Base-by-base conservation (phyloP, 2,329 filamentous ascomycete genomes). In the Beauveria bassiana region DNA sequence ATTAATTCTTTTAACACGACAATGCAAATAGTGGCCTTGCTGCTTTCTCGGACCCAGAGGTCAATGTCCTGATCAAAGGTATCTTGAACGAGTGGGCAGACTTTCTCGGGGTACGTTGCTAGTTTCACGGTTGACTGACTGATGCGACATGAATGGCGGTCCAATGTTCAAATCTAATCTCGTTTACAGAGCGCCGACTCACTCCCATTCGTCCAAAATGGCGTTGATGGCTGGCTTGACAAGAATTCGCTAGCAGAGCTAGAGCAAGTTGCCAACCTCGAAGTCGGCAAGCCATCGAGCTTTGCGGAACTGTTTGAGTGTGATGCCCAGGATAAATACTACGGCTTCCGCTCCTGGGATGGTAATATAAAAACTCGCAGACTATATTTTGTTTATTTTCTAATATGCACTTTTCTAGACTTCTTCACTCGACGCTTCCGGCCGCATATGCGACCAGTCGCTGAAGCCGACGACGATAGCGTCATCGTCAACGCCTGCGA, bases 301-400 rank as follows among this genome's bases (percentile, higher is more conserved):
- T 87, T 87, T 63, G 79, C 86, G 61, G 78, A 87, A 20, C 77
- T 87, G 68, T 89, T 82, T 70, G 65, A 80, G 20, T 89, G 86
- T 68, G 81, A 88, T 47, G 79, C 84, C 0, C 72, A 69, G 0
- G 75, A 77, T 5, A 72, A 80, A 65, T 70, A 86, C 68, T 78
- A 83, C 64, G 86, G 87, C 20, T 90, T 77, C 74, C 81, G 77
- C 61, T 88, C 84, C 0, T 90, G 87, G 87, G 87, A 90, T 62
- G 76, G 79, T 80, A 69, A 68, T 70, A n/a, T 61, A n/a, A 0
- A 10, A 6, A 1, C 1, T 4, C 10, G 4, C 18, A 1, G 8
- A 8, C 9, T 14, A 9, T 8, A 8, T n/a, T 5, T 12, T 24
- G 2, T 7, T n/a, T 3, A 10, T 18, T 9, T 3, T 4, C 38